Evolutionary conservation across 2,329 filamentous ascomycete species (phyloP).

Genomic region (Diaporthe amygdali): DNA sequence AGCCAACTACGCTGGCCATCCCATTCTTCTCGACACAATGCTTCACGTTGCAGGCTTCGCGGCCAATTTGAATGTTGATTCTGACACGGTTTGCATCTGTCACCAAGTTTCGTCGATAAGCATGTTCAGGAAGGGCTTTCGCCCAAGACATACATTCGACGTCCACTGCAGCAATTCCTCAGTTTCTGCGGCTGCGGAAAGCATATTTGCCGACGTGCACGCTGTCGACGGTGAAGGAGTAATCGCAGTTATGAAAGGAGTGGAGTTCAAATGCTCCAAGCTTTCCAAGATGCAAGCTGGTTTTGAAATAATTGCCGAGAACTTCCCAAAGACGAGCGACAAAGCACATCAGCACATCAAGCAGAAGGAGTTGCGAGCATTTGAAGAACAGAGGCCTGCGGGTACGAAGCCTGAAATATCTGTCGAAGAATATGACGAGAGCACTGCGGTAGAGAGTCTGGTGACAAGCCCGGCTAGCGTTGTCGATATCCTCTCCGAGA

Average conservation of each 20-base stretch:
- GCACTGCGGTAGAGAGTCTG: neutral
- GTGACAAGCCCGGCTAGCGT: neutral
- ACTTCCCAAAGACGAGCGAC: neutral
- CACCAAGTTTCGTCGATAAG: neutral
- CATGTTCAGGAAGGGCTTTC: neutral
- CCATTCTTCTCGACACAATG: neutral
- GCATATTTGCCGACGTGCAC: neutral
- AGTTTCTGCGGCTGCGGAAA: neutral
- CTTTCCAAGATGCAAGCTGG: neutral
- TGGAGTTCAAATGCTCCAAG: neutral
- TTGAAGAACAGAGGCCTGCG: neutral
- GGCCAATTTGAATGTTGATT: neutral
- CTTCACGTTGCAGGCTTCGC: neutral
- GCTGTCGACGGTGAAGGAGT: neutral
- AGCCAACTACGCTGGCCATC: neutral
- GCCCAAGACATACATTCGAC: neutral
- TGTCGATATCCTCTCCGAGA: neutral
- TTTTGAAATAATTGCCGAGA: neutral
- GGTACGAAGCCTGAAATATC: neutral
- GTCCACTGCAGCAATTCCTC: neutral
- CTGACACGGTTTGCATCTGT: neutral
- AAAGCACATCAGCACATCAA: neutral
- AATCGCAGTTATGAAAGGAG: neutral
- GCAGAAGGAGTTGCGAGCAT: neutral
- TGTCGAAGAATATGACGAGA: neutral